These are phyloP conservation scores for Eucalyptus cladocalyx DNA, from an alignment of 345 rosid genomes.

Conservation along the genomic window DNA sequence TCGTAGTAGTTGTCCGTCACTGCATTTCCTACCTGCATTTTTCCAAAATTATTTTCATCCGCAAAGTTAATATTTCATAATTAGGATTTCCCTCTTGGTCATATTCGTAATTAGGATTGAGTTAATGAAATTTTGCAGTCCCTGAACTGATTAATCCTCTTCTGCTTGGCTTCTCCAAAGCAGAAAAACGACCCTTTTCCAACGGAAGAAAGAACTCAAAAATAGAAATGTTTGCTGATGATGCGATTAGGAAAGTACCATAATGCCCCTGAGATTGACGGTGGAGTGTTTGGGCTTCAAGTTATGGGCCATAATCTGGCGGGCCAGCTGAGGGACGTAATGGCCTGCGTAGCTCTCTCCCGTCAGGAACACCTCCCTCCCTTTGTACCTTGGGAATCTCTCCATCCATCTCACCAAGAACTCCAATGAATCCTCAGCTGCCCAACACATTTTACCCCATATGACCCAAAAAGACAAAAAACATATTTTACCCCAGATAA, in stretches of 20 bases:
- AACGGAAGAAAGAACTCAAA: not conserved
- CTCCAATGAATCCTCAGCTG: constrained; percentile 83
- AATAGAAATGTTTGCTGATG: too few species aligned
- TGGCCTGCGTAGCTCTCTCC: constrained; percentile 99
- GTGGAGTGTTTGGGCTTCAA: constrained; percentile 31
- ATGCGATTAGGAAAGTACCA: constrained; percentile 20
- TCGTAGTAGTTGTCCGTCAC: constrained; percentile 91
- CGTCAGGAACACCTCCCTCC: constrained; percentile 55
- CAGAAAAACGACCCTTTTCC: not conserved
- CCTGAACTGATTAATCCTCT: not conserved
- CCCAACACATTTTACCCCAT: not conserved
- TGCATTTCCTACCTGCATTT: constrained; percentile 83
- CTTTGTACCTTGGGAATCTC: constrained; percentile 73
- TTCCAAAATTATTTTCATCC: not conserved
- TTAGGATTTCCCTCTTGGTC: not conserved
- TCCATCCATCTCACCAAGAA: constrained; percentile 70
- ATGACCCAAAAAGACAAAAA: not conserved
- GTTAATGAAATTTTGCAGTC: not conserved
- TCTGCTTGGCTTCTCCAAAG: not conserved
- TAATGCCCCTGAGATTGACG: constrained; percentile 75
- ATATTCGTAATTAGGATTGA: not conserved
- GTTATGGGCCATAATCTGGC: constrained; percentile 57
- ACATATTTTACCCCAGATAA: not conserved
- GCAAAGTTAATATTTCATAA: not conserved
- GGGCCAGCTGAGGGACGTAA: constrained; percentile 92